Conservation (phyloP, 2,329 filamentous ascomycete species). For the Geosmithia putterillii region DNA sequence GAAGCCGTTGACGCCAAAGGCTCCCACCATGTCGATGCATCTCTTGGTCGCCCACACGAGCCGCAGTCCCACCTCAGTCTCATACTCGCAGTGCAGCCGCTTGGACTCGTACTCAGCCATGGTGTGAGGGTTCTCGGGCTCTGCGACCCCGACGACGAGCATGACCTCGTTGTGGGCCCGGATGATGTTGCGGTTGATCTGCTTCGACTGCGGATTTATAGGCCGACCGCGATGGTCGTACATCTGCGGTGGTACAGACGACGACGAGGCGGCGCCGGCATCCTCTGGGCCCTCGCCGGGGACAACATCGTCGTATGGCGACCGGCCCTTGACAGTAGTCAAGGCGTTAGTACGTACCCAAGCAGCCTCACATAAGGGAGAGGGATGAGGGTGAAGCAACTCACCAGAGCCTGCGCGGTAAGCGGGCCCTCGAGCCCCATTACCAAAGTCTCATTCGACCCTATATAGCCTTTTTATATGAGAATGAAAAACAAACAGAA, state of each 20-base stretch:
- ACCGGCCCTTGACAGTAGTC: conserved; percentile 33
- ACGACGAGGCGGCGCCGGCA: conserved; percentile 18
- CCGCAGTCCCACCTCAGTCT: conserved; percentile 31
- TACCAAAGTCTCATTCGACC: conserved; percentile 1
- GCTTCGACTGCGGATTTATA: conserved; percentile 39
- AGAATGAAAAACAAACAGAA: neutral
- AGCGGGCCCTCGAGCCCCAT: conserved; percentile 45
- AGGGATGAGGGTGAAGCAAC: neutral
- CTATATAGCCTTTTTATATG: neutral
- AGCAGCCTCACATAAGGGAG: neutral
- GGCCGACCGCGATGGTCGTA: conserved; percentile 45
- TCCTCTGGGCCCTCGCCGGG: conserved; percentile 32
- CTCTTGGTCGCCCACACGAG: conserved; percentile 18
- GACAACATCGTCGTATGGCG: conserved; percentile 46
- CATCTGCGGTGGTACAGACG: too few relatives aligned
- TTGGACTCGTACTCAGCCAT: conserved; percentile 26
- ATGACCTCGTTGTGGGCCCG: conserved; percentile 52
- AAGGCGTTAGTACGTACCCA: neutral
- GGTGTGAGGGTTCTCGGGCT: conserved; percentile 34
- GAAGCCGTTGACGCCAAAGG: conserved; percentile 40
- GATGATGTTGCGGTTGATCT: conserved; percentile 43
- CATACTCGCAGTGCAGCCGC: conserved; percentile 31
- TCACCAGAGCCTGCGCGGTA: conserved; percentile 43
- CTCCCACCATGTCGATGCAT: conserved; percentile 26
- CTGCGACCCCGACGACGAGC: conserved; percentile 49